Percentiles rank a stretch among this genome's conserved stretches.
These are phyloP conservation scores for Anthostomella pinea DNA, from an alignment of 2,329 filamentous ascomycete genomes.

Conservation along the genomic window DNA sequence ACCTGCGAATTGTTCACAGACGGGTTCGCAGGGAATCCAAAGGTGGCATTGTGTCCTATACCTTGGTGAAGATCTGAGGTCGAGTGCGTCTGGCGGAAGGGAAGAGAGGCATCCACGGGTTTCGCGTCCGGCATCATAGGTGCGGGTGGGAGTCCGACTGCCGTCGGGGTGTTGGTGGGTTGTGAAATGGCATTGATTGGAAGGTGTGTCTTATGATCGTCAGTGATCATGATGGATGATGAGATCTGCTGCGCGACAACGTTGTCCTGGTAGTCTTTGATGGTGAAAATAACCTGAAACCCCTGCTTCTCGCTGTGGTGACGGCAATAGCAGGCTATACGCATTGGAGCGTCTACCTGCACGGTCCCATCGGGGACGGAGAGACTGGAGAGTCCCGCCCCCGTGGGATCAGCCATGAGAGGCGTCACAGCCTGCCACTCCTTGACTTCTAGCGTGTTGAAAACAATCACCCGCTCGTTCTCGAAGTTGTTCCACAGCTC, in stretches of 20 bases:
- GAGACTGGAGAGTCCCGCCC: constrained; percentile 39
- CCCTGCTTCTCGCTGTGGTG: constrained; percentile 93
- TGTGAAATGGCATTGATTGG: too few relatives aligned
- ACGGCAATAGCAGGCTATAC: constrained; percentile 94
- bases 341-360: constrained; percentile 85
- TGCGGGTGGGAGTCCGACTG: too few relatives aligned
- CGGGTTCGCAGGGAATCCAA: constrained; percentile 31
- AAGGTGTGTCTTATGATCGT: constrained; percentile 87
- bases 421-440: constrained; percentile 69
- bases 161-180: constrained; percentile 19
- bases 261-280: constrained; percentile 76
- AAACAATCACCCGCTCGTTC: constrained; percentile 78
- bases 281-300: constrained; percentile 89
- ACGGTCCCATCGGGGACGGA: constrained; percentile 60
- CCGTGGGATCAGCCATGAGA: constrained; percentile 45
- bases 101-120: constrained; percentile 34
- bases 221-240: constrained; percentile 91
- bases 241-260: constrained; percentile 83
- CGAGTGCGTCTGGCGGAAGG: constrained; percentile 58
- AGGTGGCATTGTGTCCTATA: constrained; percentile 49
- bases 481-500: constrained; percentile 81
- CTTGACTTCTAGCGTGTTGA: constrained; percentile 85
- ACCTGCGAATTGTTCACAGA: constrained; percentile 36
- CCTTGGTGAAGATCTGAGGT: constrained; percentile 62
- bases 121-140: constrained; percentile 28